A percentile compares a stretch with the other conserved stretches of the same genome.
Evolutionary conservation across 805 yeast species (phyloP).

Genomic region (Kuraishia cidri): DNA sequence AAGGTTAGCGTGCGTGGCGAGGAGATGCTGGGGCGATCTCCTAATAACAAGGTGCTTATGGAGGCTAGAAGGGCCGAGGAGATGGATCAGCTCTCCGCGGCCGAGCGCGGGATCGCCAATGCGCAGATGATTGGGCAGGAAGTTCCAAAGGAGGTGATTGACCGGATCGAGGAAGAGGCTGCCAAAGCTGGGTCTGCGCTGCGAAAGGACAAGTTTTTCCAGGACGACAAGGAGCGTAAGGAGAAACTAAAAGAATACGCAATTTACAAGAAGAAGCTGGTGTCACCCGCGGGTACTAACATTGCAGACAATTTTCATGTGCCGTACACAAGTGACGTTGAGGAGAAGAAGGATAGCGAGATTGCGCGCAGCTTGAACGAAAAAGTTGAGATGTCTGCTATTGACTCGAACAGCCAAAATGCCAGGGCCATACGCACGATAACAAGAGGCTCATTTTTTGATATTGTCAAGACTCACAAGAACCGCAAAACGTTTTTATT

Average conservation of each 20-base stretch:
- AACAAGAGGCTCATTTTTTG: slow-evolving; percentile 60
- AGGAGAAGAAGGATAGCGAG: slow-evolving; percentile 54
- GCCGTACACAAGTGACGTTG: slow-evolving; percentile 65
- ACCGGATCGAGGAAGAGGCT: slow-evolving; percentile 19
- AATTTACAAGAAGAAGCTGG: slow-evolving; percentile 47
- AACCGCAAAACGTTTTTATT: slow-evolving; percentile 55
- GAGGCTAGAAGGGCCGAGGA: slow-evolving; percentile 40
- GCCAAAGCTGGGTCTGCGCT: slow-evolving; percentile 31
- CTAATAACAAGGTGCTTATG: slow-evolving; percentile 21
- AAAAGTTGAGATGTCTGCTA: slow-evolving; percentile 42
- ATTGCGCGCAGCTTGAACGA: slow-evolving; percentile 46
- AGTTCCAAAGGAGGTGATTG: slow-evolving; percentile 20
- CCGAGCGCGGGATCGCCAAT: slow-evolving; percentile 50
- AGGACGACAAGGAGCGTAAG: slow-evolving; percentile 36
- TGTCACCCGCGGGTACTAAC: slow-evolving; percentile 41
- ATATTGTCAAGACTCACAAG: slow-evolving; percentile 18
- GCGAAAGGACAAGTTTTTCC: slow-evolving; percentile 36
- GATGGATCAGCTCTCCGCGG: slow-evolving; percentile 47
- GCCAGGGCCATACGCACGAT: slow-evolving; percentile 62
- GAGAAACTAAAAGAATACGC: slow-evolving; percentile 50
- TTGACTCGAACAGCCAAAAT: slow-evolving; percentile 41
- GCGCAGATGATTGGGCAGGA: slow-evolving; percentile 32
- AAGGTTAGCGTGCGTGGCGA: slow-evolving; percentile 8
- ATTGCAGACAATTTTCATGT: slow-evolving; percentile 18
- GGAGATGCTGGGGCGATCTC: slow-evolving; percentile 11